Conservation (phyloP, 1,139 yeast species). For the Zygosaccharomyces pseudobailii region DNA sequence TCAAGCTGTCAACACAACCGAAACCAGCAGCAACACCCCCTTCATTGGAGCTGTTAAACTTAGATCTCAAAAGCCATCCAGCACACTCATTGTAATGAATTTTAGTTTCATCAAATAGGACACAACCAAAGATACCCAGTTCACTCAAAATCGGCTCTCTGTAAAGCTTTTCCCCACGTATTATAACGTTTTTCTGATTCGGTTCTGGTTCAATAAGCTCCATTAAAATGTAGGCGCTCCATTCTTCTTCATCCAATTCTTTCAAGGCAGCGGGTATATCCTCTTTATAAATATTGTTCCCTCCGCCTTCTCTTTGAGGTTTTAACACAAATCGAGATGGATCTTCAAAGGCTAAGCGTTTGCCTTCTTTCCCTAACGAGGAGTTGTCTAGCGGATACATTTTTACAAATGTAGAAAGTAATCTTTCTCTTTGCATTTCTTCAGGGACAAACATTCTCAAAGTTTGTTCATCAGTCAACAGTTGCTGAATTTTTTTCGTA, state of each 20-base stretch:
- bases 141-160: constrained; percentile 78
- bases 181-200: constrained; percentile 57
- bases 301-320: constrained; percentile 97
- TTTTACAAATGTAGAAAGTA: constrained; percentile 68
- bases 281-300: constrained; percentile 82
- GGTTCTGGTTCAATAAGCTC: constrained; percentile 76
- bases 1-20: constrained; percentile 85
- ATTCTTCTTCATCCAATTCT: constrained; percentile 57
- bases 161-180: constrained; percentile 59
- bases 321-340: constrained; percentile 78
- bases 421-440: constrained; percentile 30
- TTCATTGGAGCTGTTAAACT: constrained; percentile 80
- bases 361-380: constrained; percentile 58
- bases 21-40: constrained; percentile 99
- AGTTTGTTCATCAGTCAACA: constrained; percentile 54
- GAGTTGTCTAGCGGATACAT: constrained; percentile 82
- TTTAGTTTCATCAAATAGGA: constrained; percentile 62
- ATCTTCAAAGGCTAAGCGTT: constrained; percentile 56
- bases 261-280: constrained; percentile 73
- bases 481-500: constrained; percentile 86
- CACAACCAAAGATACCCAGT: constrained; percentile 83
- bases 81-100: constrained; percentile 60
- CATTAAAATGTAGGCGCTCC: constrained; percentile 94
- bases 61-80: constrained; percentile 86
- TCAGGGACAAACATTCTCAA: constrained; percentile 44